Evolutionary conservation across 805 yeast genomes (phyloP).

Genomic region (Pichia cabralensis): DNA sequence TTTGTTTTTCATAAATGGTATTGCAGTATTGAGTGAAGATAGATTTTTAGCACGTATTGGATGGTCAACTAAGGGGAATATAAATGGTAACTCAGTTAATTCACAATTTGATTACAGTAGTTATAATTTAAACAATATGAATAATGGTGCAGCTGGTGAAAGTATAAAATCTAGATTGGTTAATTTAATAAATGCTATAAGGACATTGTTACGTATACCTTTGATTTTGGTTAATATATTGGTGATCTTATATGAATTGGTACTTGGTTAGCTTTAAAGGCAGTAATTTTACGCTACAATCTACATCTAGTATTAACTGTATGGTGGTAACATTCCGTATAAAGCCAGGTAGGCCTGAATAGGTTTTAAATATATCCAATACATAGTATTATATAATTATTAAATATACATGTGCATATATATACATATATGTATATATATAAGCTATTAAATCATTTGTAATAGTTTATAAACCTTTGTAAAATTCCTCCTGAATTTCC

Average conservation of each 20-base stretch:
- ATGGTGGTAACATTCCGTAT: no score
- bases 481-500: conserved; percentile 8
- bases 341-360: no score
- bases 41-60: conserved; percentile 42
- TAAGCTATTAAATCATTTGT: no score
- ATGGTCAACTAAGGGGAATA: conserved; percentile 31
- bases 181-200: conserved; percentile 46
- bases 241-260: conserved; percentile 42
- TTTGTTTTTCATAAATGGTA: conserved; percentile 42
- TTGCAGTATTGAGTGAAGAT: conserved; percentile 53
- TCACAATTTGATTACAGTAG: conserved; percentile 10
- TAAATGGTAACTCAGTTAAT: conserved; percentile 17
- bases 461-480: conserved; percentile 5
- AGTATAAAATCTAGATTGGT: conserved; percentile 37
- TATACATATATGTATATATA: no score
- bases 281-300: no score
- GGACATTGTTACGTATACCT: conserved; percentile 49
- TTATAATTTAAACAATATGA: conserved; percentile 3
- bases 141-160: conserved; percentile 13
- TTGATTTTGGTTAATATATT: conserved; percentile 40
- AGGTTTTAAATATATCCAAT: no score
- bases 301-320: no score
- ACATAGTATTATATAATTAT: no score
- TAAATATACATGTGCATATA: no score
- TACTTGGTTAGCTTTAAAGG: conserved; percentile 35